Conservation (phyloP, 1,139 yeast species). For the Candida neerlandica region DNA sequence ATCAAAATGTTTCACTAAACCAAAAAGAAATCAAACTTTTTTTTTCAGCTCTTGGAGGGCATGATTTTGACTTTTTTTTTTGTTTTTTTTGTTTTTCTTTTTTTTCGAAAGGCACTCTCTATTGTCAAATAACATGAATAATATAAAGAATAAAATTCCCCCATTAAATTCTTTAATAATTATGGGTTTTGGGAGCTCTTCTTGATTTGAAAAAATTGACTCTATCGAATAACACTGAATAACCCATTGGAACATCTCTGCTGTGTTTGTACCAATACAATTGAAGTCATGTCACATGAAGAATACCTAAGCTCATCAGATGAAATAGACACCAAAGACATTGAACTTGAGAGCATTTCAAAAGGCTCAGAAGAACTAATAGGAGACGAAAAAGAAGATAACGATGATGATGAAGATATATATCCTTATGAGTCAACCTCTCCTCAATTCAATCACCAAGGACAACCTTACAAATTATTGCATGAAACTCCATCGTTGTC, state of each 20-base stretch:
- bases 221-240: neutral
- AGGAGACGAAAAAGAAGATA: too few relatives aligned
- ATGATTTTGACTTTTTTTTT: neutral
- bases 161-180: neutral
- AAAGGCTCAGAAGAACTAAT: neutral
- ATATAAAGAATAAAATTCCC: neutral
- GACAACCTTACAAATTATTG: neutral
- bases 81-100: neutral
- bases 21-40: neutral
- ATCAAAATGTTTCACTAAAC: neutral
- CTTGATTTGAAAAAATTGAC: neutral
- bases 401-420: too few relatives aligned
- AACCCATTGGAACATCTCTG: neutral
- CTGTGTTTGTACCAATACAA: neutral
- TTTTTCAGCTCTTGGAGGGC: neutral
- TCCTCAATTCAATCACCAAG: neutral
- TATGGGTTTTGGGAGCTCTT: neutral
- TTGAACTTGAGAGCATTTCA: neutral
- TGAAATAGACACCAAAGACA: neutral
- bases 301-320: neutral
- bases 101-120: neutral
- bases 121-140: neutral
- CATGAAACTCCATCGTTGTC: neutral
- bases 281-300: neutral
- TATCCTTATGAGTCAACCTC: neutral